Evolutionary conservation across 441 rosid species (phyloP).

Genomic region (Pelargonium exstipulatum): DNA sequence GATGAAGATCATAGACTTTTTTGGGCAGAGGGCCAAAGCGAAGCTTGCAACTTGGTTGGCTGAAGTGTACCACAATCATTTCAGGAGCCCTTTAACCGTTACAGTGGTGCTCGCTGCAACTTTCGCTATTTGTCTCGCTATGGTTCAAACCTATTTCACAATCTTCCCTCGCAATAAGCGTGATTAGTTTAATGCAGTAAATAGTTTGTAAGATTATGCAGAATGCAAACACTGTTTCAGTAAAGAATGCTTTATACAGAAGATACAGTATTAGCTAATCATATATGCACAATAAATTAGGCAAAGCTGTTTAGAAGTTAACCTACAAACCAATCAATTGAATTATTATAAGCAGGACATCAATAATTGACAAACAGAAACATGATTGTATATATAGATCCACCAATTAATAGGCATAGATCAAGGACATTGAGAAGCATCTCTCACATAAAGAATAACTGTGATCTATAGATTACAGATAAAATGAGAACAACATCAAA

Average conservation of each 20-base stretch:
- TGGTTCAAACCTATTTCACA: background rate
- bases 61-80: background rate
- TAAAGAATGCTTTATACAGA: no score
- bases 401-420: background rate
- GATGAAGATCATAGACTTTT: background rate
- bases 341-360: background rate
- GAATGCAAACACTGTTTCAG: background rate
- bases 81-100: background rate
- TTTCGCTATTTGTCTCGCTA: background rate
- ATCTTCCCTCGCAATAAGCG: background rate
- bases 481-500: background rate
- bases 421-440: background rate
- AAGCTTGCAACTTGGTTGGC: background rate
- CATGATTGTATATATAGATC: no score
- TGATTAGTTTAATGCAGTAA: background rate
- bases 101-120: background rate
- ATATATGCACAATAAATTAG: no score
- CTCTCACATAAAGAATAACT: background rate
- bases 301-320: background rate
- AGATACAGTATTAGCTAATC: no score
- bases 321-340: background rate
- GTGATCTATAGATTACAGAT: background rate
- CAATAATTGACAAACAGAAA: background rate
- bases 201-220: background rate
- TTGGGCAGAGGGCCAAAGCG: background rate